A percentile compares a stretch with the other conserved stretches of the same genome.
phyloP scores from a whole-genome alignment of 768 basidiomycete species.

The Pleurotus pulmonarius region DNA sequence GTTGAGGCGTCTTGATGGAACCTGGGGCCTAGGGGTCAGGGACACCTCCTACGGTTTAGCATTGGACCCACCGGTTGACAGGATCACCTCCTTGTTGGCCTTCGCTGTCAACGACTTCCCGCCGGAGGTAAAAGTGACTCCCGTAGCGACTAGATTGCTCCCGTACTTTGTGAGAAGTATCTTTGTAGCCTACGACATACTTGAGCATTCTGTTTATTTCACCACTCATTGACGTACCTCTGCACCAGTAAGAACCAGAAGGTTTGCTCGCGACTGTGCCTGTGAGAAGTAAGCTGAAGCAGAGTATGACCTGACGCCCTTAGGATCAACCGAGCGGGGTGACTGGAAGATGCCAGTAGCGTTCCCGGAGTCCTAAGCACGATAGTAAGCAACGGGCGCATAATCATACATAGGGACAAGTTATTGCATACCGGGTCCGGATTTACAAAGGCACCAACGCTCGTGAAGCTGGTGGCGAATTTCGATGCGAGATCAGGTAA shows the following conservation, averaged over 20 bases:
- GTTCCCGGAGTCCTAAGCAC: neutral
- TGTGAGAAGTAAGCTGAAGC: conserved; percentile 21
- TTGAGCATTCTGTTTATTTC: conserved; percentile 9
- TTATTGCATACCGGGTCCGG: neutral
- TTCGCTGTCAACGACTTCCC: conserved; percentile 20
- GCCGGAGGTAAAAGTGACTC: conserved; percentile 8
- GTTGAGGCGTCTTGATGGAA: conserved; percentile 19
- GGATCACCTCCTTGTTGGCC: conserved; percentile 38
- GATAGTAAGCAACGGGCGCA: neutral
- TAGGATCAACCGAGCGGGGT: conserved; percentile 20
- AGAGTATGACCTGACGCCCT: conserved; percentile 21
- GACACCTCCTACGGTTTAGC: neutral
- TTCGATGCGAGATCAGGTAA: no score
- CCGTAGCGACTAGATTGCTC: neutral
- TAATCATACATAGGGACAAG: neutral
- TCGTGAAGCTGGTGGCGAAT: neutral
- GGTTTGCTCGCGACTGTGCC: conserved; percentile 20
- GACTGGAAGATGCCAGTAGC: conserved; percentile 3
- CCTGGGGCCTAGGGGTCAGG: conserved; percentile 6
- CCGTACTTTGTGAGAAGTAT: conserved; percentile 8
- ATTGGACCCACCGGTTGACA: conserved; percentile 22
- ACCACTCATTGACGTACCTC: conserved; percentile 19
- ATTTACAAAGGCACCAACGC: neutral
- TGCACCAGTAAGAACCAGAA: conserved; percentile 24
- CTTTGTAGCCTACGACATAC: neutral